Evolutionary conservation across 306 rosid genomes (phyloP).

Genomic region (Fagus sylvatica): DNA sequence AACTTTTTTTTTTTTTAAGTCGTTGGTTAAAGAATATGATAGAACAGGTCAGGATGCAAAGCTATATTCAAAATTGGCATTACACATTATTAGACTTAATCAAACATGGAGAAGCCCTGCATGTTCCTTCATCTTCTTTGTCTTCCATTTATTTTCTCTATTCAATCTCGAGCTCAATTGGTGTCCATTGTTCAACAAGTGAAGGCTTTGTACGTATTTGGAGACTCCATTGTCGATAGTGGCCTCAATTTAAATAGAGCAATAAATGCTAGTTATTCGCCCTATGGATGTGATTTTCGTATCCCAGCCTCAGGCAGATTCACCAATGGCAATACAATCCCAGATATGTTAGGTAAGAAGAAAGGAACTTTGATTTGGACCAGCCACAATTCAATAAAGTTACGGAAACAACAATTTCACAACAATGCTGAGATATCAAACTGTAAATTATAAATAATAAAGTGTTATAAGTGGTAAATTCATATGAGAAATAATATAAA

Average conservation of each 20-base stretch:
- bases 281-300: background rate
- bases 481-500: no score
- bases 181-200: background rate
- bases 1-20: no score
- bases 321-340: background rate
- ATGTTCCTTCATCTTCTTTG: background rate
- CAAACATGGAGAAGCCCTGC: background rate
- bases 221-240: constrained; percentile 4
- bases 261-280: background rate
- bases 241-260: background rate
- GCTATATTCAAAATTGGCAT: background rate
- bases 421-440: no score
- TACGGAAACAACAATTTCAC: no score
- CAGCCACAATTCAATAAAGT: no score
- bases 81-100: background rate
- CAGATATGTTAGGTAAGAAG: background rate
- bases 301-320: background rate
- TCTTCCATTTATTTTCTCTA: background rate
- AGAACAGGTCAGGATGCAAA: background rate
- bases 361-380: no score
- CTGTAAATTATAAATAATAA: no score
- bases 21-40: no score
- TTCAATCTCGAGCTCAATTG: background rate
- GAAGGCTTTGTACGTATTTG: background rate
- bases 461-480: no score